phyloP scores from a whole-genome alignment of 2,329 filamentous ascomycete genomes.

The Aspergillus japonicus region DNA sequence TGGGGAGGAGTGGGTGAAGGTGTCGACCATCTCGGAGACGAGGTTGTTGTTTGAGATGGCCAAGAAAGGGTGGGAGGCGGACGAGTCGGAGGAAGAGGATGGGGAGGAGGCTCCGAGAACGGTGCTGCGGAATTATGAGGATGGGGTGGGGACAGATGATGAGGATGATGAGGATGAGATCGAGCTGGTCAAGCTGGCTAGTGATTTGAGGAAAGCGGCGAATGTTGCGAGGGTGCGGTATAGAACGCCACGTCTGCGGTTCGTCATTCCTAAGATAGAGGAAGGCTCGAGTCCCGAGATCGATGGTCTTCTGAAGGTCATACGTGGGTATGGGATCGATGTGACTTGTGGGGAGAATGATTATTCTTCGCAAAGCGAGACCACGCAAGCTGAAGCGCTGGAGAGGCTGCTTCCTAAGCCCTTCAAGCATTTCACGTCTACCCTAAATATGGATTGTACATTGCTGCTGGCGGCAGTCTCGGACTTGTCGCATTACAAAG shows the following conservation, averaged over 20 bases:
- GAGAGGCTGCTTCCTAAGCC: conserved; percentile 40
- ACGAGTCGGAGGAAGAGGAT: conserved; percentile 46
- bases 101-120: conserved; percentile 27
- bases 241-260: conserved; percentile 57
- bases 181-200: conserved; percentile 60
- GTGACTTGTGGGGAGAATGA: conserved; percentile 38
- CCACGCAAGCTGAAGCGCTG: conserved; percentile 23
- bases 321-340: conserved; percentile 51
- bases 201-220: conserved; percentile 59
- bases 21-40: conserved; percentile 64
- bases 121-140: conserved; percentile 32
- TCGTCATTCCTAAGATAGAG: conserved; percentile 61
- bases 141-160: conserved; percentile 41
- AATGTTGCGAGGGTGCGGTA: conserved; percentile 58
- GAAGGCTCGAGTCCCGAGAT: conserved; percentile 54
- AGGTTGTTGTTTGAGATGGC: conserved; percentile 67
- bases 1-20: conserved; percentile 66
- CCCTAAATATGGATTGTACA: conserved; percentile 55
- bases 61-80: conserved; percentile 62
- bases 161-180: conserved; percentile 56
- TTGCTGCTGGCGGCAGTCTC: conserved; percentile 71
- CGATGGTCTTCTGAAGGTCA: conserved; percentile 56
- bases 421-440: conserved; percentile 43
- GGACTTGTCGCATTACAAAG: conserved; percentile 64
- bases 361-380: conserved; percentile 9